These are phyloP conservation scores for Coemansia sp. DNA, from an alignment of 192 early-diverging fungal genomes.

Conservation along the genomic window DNA sequence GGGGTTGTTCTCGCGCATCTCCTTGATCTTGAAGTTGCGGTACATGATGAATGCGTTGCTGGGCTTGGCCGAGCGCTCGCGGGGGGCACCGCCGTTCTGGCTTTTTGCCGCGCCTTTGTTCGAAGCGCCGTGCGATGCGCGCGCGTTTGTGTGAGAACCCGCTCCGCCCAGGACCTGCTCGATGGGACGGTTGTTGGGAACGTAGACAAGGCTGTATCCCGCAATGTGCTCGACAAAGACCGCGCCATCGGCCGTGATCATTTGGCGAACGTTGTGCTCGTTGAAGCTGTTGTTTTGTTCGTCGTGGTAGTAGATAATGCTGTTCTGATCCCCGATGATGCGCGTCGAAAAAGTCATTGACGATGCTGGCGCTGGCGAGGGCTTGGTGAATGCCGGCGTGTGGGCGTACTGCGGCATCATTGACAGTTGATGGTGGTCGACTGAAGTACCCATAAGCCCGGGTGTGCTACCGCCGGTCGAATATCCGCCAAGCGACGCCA, in stretches of 20 bases:
- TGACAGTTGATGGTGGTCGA: constrained; percentile 10
- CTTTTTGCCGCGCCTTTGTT: too few species aligned
- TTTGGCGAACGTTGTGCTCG: constrained; percentile 36
- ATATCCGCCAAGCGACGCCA: neutral
- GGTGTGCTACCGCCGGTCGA: constrained; percentile 13
- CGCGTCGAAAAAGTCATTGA: constrained; percentile 19
- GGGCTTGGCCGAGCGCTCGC: constrained; percentile 33
- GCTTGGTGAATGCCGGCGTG: constrained; percentile 7
- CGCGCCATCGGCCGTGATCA: constrained; percentile 33
- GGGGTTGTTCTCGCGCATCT: constrained; percentile 38
- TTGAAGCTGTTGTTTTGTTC: constrained; percentile 5
- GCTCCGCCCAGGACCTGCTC: constrained; percentile 24
- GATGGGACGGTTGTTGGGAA: constrained; percentile 17
- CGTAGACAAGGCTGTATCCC: constrained; percentile 39
- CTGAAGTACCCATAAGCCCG: constrained; percentile 12
- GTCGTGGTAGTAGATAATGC: constrained; percentile 39
- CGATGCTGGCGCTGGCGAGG: constrained; percentile 11
- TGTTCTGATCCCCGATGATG: constrained; percentile 27
- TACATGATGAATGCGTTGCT: constrained; percentile 55
- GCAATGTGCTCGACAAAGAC: constrained; percentile 45
- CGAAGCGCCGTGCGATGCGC: neutral
- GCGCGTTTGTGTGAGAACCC: constrained; percentile 23
- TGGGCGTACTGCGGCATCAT: constrained; percentile 27
- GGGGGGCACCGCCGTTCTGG: neutral
- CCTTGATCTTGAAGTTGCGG: constrained; percentile 50